Percentiles rank a stretch among this genome's conserved stretches.
Evolutionary conservation across 495 filamentous ascomycete species (phyloP).

Genomic region (Hypoxylon fuscum): DNA sequence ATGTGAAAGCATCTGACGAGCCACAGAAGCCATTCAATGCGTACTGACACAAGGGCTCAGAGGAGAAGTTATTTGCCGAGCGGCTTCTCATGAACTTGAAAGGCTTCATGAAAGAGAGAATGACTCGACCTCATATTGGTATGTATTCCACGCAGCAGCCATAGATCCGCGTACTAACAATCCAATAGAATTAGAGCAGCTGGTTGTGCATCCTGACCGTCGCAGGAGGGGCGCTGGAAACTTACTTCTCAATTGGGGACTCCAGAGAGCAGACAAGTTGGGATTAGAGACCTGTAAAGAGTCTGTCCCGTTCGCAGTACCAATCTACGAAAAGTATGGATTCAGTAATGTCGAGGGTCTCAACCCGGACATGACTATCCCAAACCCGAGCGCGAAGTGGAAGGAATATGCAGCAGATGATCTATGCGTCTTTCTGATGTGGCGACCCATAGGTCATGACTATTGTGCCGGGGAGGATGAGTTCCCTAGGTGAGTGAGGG

Average conservation of each 20-base stretch:
- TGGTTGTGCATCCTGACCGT: slow-evolving; percentile 46
- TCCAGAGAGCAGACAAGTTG: slow-evolving; percentile 49
- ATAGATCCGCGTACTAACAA: background rate
- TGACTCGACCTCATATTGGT: slow-evolving; percentile 44
- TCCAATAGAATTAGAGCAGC: slow-evolving; percentile 40
- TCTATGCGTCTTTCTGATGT: slow-evolving; percentile 21
- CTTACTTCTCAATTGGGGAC: slow-evolving; percentile 54
- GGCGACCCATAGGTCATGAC: slow-evolving; percentile 23
- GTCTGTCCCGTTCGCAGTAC: slow-evolving; percentile 47
- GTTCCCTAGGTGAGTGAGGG: too few species aligned
- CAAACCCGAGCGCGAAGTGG: slow-evolving; percentile 31
- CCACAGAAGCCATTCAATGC: slow-evolving; percentile 30
- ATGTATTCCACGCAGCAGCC: too few species aligned
- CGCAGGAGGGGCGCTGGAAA: slow-evolving; percentile 46
- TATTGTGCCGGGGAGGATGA: slow-evolving; percentile 12
- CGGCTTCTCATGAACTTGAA: slow-evolving; percentile 34
- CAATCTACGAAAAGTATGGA: slow-evolving; percentile 50
- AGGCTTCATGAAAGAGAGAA: slow-evolving; percentile 40
- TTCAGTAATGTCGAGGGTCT: slow-evolving; percentile 34
- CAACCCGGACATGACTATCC: slow-evolving; percentile 18
- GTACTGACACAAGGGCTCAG: slow-evolving; percentile 47
- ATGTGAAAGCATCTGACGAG: slow-evolving; percentile 37
- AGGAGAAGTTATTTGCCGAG: slow-evolving; percentile 29
- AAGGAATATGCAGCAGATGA: slow-evolving; percentile 16
- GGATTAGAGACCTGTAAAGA: slow-evolving; percentile 50